Base-by-base conservation (phyloP, 2,329 filamentous ascomycete species). In the Fusarium oxysporum region DNA sequence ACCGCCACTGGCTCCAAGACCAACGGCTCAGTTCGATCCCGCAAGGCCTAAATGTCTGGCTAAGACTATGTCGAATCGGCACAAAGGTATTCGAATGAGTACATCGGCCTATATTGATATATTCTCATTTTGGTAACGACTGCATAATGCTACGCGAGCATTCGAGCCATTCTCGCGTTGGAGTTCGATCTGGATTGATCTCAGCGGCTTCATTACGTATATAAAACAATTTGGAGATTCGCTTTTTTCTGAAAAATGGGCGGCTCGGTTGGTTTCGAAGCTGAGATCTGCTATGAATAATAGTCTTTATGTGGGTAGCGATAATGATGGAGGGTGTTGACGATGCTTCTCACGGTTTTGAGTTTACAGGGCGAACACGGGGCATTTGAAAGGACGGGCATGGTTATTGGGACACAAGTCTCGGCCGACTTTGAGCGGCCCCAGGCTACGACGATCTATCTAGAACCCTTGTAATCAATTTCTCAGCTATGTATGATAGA, bases 11-110 rank as follows among this genome's bases (percentile, higher is more conserved):
- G 87, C 51, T 82, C 84, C 75, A 88, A 87, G 83, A 81, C 88
- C 74, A 92, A 88, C 79, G 90, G 89, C 73, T 87, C 87, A 65
- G 90, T 91, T 54, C 87, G 92, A 76, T 93, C 91, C 75, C 90
- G 92, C 79, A 93, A 93, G 87, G 92, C 92, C 60, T 83, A 81
- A 78, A 62, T 53, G 53, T 45, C 44, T 51, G 50, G 48, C 21
- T 38, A 43, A 45, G 38, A 48, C 35, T 38, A 41, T 51, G 25
- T 47, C 54, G 48, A 55, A 23, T 14, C 35, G 23, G 41, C 41
- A 32, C n/a, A 55, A 53, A 23, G n/a, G 53, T 37, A 44, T 54
- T 61, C 41, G n/a, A 44, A 48, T 33, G 55, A 59, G 21, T 48
- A 41, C 53, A 43, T 50, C 41, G 43, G 19, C 19, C 45, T 69